Evolutionary conservation across 768 basidiomycete species (phyloP).

Genomic region (Pleurotus pulmonarius): DNA sequence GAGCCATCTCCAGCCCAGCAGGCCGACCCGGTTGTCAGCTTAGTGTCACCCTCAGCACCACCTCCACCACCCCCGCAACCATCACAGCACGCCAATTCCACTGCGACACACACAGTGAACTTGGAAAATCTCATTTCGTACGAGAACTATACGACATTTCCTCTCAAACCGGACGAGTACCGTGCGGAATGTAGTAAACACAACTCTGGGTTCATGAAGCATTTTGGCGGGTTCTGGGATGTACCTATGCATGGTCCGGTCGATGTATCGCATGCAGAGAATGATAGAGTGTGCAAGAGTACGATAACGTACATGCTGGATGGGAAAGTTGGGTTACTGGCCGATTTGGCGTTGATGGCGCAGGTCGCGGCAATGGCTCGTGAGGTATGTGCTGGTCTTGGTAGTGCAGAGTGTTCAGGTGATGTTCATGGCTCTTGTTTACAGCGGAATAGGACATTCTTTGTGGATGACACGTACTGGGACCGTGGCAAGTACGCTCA

Average conservation of each 20-base stretch:
- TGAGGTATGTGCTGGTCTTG: constrained; percentile 39
- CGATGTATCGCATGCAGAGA: constrained; percentile 29
- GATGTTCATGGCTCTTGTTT: constrained; percentile 5
- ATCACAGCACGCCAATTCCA: constrained; percentile 10
- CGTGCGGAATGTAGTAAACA: constrained; percentile 52
- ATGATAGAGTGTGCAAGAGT: constrained; percentile 42
- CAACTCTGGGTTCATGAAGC: constrained; percentile 40
- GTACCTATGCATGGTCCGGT: constrained; percentile 22
- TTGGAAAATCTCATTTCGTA: constrained; percentile 36
- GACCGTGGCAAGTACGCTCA: constrained; percentile 61
- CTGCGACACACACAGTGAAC: constrained; percentile 13
- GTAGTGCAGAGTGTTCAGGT: neutral
- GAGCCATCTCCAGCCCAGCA: too few species aligned
- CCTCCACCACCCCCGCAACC: neutral
- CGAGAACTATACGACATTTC: constrained; percentile 55
- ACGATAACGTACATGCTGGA: constrained; percentile 73
- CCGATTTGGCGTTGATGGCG: constrained; percentile 64
- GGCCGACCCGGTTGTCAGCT: constrained; percentile 9
- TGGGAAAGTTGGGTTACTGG: constrained; percentile 59
- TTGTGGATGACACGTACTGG: constrained; percentile 71
- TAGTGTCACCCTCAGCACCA: neutral
- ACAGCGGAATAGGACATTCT: constrained; percentile 61
- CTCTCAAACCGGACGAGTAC: constrained; percentile 55
- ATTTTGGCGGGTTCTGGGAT: constrained; percentile 50
- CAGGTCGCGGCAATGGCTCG: constrained; percentile 64